Conservation (phyloP, 805 yeast genomes). For the Schwanniomyces polymorphus region DNA sequence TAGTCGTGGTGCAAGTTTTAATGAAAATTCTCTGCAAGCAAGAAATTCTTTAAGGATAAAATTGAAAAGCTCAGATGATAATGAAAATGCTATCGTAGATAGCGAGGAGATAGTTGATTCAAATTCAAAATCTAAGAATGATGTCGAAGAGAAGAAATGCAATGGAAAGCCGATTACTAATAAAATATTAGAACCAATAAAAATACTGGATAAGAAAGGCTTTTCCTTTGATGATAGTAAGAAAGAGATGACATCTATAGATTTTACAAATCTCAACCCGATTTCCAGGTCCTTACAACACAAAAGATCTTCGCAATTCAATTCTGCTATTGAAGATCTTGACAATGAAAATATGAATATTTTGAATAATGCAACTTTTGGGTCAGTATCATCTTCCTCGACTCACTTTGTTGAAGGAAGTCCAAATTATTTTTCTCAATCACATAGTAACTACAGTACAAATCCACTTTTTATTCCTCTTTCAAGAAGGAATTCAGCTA, state of each 20-base stretch:
- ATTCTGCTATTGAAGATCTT: conserved; percentile 17
- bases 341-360: conserved; percentile 35
- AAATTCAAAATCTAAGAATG: background rate
- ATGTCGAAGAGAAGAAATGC: background rate
- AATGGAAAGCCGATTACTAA: background rate
- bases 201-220: background rate
- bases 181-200: background rate
- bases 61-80: conserved; percentile 7
- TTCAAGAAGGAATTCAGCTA: conserved; percentile 21
- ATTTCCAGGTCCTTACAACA: background rate
- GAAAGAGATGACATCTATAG: background rate
- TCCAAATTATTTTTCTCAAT: conserved; percentile 2
- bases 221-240: background rate
- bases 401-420: conserved; percentile 2
- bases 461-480: conserved; percentile 5
- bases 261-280: background rate
- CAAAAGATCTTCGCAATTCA: background rate
- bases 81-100: conserved; percentile 22
- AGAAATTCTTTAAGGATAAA: background rate
- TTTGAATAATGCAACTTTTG: conserved; percentile 12
- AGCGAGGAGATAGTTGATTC: conserved; percentile 16
- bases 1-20: conserved; percentile 16
- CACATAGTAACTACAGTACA: conserved; percentile 2
- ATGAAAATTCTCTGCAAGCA: conserved; percentile 3
- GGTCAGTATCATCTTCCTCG: conserved; percentile 14